These are phyloP conservation scores for Infundibulicybe gibba DNA, from an alignment of 768 basidiomycete genomes.

Conservation along the genomic window DNA sequence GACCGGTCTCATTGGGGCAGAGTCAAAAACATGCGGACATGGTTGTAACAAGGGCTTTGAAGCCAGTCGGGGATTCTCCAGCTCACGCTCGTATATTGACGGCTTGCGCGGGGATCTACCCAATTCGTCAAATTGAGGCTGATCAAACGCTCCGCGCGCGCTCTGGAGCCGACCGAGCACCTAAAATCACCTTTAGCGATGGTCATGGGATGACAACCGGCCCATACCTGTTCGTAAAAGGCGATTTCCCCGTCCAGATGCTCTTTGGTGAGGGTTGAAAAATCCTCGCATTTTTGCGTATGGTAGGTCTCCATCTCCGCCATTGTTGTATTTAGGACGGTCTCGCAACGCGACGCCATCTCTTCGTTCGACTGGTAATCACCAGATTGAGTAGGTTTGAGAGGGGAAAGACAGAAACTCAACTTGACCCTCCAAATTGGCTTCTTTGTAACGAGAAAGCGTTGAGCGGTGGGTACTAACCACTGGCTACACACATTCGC, in stretches of 20 bases:
- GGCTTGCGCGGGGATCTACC: constrained; percentile 50
- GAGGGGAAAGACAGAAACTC: neutral
- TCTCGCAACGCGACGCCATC: constrained; percentile 74
- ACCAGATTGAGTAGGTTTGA: neutral
- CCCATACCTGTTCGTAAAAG: constrained; percentile 63
- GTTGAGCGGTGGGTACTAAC: constrained; percentile 76
- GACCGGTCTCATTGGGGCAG: constrained; percentile 70
- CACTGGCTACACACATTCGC: constrained; percentile 41
- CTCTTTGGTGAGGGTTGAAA: constrained; percentile 52
- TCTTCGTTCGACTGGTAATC: constrained; percentile 53
- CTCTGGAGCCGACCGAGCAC: constrained; percentile 54
- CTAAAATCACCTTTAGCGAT: constrained; percentile 21
- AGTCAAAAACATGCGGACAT: constrained; percentile 74
- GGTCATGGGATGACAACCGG: neutral
- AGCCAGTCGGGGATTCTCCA: constrained; percentile 49
- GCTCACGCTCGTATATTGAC: constrained; percentile 74
- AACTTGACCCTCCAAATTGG: constrained; percentile 30
- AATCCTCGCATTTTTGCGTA: constrained; percentile 68
- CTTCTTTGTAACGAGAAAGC: constrained; percentile 60
- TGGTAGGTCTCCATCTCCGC: constrained; percentile 86
- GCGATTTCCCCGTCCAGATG: constrained; percentile 79
- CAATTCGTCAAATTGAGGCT: constrained; percentile 44
- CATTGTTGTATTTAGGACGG: constrained; percentile 84
- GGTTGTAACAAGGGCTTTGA: constrained; percentile 62
- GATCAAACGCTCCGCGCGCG: constrained; percentile 54